Conservation (phyloP, 2,329 filamentous ascomycete species). For the Trichoderma gracile region DNA sequence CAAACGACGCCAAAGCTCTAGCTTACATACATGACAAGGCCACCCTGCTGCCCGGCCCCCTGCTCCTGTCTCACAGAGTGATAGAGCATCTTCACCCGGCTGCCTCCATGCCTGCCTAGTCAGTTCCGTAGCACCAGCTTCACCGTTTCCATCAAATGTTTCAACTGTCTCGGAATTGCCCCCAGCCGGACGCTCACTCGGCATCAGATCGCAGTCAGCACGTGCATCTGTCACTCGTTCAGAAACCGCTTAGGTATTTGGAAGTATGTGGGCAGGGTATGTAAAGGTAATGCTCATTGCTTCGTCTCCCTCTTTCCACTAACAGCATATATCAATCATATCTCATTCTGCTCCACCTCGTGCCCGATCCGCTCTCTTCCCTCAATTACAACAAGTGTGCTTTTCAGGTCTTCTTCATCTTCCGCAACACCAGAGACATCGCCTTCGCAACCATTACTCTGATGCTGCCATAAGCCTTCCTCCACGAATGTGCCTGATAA, state of each 20-base stretch:
- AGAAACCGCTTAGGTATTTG: no score
- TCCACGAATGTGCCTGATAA: conserved; percentile 24
- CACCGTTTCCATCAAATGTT: conserved; percentile 18
- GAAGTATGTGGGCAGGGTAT: no score
- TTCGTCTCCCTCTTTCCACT: background rate
- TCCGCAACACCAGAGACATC: conserved; percentile 8
- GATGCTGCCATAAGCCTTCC: background rate
- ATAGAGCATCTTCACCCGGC: conserved; percentile 3
- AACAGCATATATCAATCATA: conserved; percentile 19
- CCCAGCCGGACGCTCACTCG: conserved; percentile 8
- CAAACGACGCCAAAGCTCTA: no score
- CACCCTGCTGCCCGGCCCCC: background rate
- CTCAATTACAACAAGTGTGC: conserved; percentile 15
- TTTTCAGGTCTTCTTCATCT: background rate
- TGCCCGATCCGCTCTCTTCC: background rate
- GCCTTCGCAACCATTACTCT: conserved; percentile 11
- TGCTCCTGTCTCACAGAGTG: conserved; percentile 1
- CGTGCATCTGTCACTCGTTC: background rate
- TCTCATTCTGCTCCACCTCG: conserved; percentile 23
- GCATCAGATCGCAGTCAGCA: background rate
- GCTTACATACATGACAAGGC: background rate
- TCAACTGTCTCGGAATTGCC: conserved; percentile 19
- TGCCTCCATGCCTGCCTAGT: background rate
- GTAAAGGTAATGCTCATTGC: conserved; percentile 1
- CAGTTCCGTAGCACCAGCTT: background rate